Evolutionary conservation across 2,329 filamentous ascomycete species (phyloP).

Genomic region (Ceratocystis eucalypticola): DNA sequence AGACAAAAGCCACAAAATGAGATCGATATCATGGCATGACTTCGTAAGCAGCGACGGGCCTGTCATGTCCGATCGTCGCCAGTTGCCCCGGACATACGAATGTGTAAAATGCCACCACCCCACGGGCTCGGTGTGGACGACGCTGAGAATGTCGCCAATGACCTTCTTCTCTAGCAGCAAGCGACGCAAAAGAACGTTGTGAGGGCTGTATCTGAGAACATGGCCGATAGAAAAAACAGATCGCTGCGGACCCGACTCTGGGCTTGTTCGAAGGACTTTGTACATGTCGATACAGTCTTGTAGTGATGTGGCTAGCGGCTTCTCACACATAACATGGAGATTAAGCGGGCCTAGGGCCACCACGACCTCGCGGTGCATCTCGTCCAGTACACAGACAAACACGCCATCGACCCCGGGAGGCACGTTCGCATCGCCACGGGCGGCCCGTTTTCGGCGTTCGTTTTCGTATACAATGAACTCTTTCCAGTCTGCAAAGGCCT

Average conservation of each 20-base stretch:
- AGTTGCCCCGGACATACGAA: constrained; percentile 85
- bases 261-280: constrained; percentile 34
- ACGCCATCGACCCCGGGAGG: constrained; percentile 46
- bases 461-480: constrained; percentile 64
- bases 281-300: constrained; percentile 67
- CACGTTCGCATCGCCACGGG: constrained; percentile 34
- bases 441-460: constrained; percentile 38
- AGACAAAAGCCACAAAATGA: constrained; percentile 80
- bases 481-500: constrained; percentile 60
- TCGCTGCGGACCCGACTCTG: constrained; percentile 23
- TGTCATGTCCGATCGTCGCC: constrained; percentile 66
- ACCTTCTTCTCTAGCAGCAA: constrained; percentile 60
- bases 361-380: constrained; percentile 74
- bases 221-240: constrained; percentile 78
- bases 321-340: constrained; percentile 88
- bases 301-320: constrained; percentile 72
- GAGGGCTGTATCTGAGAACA: constrained; percentile 82
- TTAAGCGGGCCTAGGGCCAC: constrained; percentile 54
- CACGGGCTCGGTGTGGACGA: constrained; percentile 87
- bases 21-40: constrained; percentile 90
- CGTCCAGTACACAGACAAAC: constrained; percentile 63
- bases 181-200: constrained; percentile 73
- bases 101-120: constrained; percentile 95
- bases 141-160: constrained; percentile 71
- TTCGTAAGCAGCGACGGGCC: constrained; percentile 81